Percentiles rank a stretch among this genome's conserved stretches.
Evolutionary conservation across 2,329 filamentous ascomycete species (phyloP).

Genomic region (Aspergillus terreus): DNA sequence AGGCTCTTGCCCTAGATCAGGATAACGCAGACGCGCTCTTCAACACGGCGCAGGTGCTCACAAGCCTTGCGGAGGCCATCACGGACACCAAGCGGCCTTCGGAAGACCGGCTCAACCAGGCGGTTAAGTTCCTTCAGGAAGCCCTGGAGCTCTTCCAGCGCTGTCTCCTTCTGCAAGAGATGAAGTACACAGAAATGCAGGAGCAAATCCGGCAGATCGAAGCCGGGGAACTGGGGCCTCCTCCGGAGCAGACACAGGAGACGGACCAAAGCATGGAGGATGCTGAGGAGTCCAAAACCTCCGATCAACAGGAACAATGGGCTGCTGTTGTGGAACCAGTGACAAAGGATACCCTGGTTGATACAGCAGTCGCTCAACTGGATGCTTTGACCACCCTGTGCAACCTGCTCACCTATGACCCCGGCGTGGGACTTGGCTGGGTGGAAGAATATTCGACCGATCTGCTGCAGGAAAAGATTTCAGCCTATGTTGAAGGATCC

Average conservation of each 20-base stretch:
- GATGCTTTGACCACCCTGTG: conserved; percentile 52
- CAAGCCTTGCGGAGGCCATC: conserved; percentile 60
- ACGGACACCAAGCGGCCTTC: conserved; percentile 49
- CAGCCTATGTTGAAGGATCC: conserved; percentile 47
- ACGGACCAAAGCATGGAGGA: conserved; percentile 9
- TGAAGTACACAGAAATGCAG: conserved; percentile 45
- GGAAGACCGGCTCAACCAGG: conserved; percentile 42
- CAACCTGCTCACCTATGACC: conserved; percentile 45
- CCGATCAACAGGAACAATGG: conserved; percentile 54
- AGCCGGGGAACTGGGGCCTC: conserved; percentile 17
- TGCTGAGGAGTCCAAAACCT: conserved; percentile 16
- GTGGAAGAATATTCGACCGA: conserved; percentile 55
- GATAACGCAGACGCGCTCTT: conserved; percentile 67
- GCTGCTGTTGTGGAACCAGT: conserved; percentile 65
- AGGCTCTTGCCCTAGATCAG: conserved; percentile 57
- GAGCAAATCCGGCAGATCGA: conserved; percentile 40
- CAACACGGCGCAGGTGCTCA: conserved; percentile 68
- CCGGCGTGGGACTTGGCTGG: conserved; percentile 48
- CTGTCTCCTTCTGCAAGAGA: conserved; percentile 54
- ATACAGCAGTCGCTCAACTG: conserved; percentile 64
- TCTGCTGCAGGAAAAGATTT: conserved; percentile 52
- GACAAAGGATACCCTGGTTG: conserved; percentile 61
- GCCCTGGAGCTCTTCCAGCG: conserved; percentile 57
- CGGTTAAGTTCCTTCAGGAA: conserved; percentile 56
- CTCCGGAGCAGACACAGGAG: conserved; percentile 12